Evolutionary conservation across 225 moss, liverwort and hornwort genomes (phyloP).

Genomic region (Physcomitrellopsis africana): DNA sequence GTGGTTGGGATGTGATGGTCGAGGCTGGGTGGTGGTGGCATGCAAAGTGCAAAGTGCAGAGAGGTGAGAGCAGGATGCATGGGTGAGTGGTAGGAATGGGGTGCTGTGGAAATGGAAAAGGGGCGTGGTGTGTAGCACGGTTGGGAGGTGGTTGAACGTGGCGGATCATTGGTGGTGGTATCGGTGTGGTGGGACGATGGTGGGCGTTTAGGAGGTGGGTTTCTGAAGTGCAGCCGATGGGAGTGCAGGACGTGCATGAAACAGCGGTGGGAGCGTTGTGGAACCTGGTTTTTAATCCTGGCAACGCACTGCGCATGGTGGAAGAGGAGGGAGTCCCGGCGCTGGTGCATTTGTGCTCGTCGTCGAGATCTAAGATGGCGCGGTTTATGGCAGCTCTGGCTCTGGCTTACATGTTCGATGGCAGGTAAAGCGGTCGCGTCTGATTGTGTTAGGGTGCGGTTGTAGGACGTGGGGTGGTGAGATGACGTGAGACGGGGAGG

Average conservation of each 20-base stretch:
- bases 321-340: slow-evolving; percentile 89
- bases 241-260: slow-evolving; percentile 83
- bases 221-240: background rate
- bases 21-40: too few species aligned
- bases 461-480: too few species aligned
- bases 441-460: background rate
- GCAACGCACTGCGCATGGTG: slow-evolving; percentile 89
- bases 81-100: too few species aligned
- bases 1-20: too few species aligned
- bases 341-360: slow-evolving; percentile 86
- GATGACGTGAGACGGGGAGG: too few species aligned
- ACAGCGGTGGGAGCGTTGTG: slow-evolving; percentile 94
- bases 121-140: too few species aligned
- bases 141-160: too few species aligned
- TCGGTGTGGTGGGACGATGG: background rate
- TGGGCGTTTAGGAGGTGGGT: background rate
- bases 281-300: slow-evolving; percentile 95
- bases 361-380: slow-evolving; percentile 89
- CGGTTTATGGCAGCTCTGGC: slow-evolving; percentile 98
- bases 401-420: slow-evolving; percentile 97
- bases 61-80: too few species aligned
- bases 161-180: background rate
- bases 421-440: slow-evolving; percentile 56
- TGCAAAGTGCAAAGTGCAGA: too few species aligned
- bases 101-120: too few species aligned